Evolutionary conservation across 371 early-diverging fungal species (phyloP).

Genomic region (Haplosporangium sp.): DNA sequence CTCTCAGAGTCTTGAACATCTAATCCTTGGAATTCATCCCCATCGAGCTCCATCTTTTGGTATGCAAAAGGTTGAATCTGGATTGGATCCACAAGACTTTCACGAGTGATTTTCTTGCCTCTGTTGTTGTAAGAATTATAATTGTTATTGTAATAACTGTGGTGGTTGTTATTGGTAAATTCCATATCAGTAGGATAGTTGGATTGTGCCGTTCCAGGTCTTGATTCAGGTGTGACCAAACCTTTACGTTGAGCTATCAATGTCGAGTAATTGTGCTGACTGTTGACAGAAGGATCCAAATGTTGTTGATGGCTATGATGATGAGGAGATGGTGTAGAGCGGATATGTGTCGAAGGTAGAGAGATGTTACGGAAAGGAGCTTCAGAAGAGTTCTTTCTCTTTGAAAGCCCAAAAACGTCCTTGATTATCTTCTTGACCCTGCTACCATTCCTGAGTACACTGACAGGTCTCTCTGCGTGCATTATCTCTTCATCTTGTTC

Average conservation of each 20-base stretch:
- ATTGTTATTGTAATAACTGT: background rate
- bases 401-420: slow-evolving; percentile 34
- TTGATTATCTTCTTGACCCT: slow-evolving; percentile 38
- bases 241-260: slow-evolving; percentile 20
- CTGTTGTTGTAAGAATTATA: background rate
- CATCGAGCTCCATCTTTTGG: slow-evolving; percentile 19
- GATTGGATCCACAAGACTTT: slow-evolving; percentile 43
- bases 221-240: slow-evolving; percentile 31
- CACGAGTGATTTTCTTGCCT: slow-evolving; percentile 16
- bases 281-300: slow-evolving; percentile 6
- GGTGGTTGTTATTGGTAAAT: no score
- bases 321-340: slow-evolving; percentile 6
- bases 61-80: slow-evolving; percentile 11
- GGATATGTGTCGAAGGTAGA: slow-evolving; percentile 32
- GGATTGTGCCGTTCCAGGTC: slow-evolving; percentile 35
- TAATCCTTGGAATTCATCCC: slow-evolving; percentile 6
- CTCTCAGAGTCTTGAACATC: background rate
- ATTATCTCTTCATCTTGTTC: background rate
- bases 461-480: slow-evolving; percentile 1
- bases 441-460: slow-evolving; percentile 14
- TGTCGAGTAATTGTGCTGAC: slow-evolving; percentile 4
- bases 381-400: slow-evolving; percentile 26
- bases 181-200: slow-evolving; percentile 5
- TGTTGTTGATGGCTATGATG: slow-evolving; percentile 12
- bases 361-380: slow-evolving; percentile 43